Percentiles rank a stretch among this genome's conserved stretches.
phyloP scores from a whole-genome alignment of 306 rosid species.

The Medicago truncatula region DNA sequence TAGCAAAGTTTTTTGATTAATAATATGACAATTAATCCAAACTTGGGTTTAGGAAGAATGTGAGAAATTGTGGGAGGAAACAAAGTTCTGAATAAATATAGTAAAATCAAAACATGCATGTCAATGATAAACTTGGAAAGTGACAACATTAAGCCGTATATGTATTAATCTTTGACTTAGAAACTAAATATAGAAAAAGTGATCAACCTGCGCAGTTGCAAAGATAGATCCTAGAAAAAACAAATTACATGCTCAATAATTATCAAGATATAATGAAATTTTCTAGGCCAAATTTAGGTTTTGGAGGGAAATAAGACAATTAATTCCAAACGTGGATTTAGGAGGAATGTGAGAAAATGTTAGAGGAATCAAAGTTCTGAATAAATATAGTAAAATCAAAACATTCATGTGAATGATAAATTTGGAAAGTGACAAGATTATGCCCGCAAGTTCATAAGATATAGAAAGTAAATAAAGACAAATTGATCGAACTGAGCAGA shows the following conservation, averaged over 20 bases:
- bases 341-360: constrained; percentile 1
- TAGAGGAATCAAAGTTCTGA: neutral
- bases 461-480: neutral
- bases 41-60: neutral
- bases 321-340: constrained; percentile 12
- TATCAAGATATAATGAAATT: neutral
- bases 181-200: neutral
- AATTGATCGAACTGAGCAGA: neutral
- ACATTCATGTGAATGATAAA: neutral
- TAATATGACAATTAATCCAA: constrained; percentile 12
- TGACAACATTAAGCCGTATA: neutral
- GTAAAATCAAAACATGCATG: neutral
- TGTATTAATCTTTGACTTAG: too few species aligned
- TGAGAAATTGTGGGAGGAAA: neutral
- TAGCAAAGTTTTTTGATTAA: neutral
- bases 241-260: constrained; percentile 1
- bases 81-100: neutral
- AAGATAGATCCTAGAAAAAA: constrained; percentile 11
- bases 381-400: neutral
- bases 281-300: neutral
- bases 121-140: neutral
- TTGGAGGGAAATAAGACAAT: neutral
- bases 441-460: neutral
- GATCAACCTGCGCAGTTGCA: neutral
- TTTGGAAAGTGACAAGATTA: neutral